A percentile compares a stretch with the other conserved stretches of the same genome.
Evolutionary conservation across 164 flowering plant species (phyloP).

Genomic region (Vitis rupestris): DNA sequence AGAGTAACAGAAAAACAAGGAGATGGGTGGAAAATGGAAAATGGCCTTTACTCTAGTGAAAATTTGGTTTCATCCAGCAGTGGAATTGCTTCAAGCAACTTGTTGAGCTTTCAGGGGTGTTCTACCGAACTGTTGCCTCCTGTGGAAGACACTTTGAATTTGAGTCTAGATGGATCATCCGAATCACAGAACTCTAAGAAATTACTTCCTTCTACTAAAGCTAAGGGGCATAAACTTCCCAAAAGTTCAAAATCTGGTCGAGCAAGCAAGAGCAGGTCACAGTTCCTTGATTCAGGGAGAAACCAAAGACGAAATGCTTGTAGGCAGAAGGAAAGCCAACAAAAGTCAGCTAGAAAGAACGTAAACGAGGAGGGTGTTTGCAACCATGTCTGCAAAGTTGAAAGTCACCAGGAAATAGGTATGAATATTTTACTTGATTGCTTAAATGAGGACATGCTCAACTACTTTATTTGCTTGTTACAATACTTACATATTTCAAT

Average conservation of each 20-base stretch:
- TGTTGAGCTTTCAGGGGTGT: constrained; percentile 18
- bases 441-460: neutral
- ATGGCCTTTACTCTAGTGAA: constrained; percentile 17
- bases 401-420: constrained; percentile 29
- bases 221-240: constrained; percentile 23
- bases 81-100: constrained; percentile 21
- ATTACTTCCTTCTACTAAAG: constrained; percentile 18
- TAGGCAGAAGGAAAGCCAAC: constrained; percentile 23
- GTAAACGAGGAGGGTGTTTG: constrained; percentile 21
- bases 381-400: constrained; percentile 18
- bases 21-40: constrained; percentile 14
- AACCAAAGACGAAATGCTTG: constrained; percentile 24
- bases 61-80: constrained; percentile 13
- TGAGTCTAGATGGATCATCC: constrained; percentile 16
- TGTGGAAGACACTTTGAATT: constrained; percentile 13
- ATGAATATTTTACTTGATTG: neutral
- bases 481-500: neutral
- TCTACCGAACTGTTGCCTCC: constrained; percentile 10
- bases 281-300: constrained; percentile 22
- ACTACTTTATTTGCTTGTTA: neutral
- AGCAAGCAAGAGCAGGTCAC: constrained; percentile 33
- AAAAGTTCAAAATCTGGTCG: constrained; percentile 31
- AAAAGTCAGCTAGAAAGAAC: constrained; percentile 24
- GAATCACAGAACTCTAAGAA: constrained; percentile 21
- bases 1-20: constrained; percentile 23